Evolutionary conservation across 2,329 filamentous ascomycete genomes (phyloP), one percentile per base, ranked within the genome.

Genomic region (Pseudofabraea citricarpa): DNA sequence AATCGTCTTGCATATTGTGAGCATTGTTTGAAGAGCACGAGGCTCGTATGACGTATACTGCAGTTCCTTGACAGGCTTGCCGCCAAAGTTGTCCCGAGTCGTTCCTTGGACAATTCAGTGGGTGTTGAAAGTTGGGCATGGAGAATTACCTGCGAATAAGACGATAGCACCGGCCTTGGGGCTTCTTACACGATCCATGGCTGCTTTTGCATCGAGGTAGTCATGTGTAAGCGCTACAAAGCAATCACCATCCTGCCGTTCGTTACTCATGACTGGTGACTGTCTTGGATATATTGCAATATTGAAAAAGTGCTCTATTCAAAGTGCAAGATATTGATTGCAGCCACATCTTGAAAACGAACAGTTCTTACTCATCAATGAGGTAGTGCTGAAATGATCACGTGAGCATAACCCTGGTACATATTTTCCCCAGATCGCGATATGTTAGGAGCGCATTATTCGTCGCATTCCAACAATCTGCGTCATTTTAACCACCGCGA

Each of bases 151-250:
- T 45, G 83, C 81, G 61, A 90, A 90, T 24, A 90, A 58, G 8
- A 90, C 85, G 38, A 89, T 84, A 10, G 86, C 86, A 5, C 86
- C 86, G 9, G 86, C 85, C 55, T 81, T 75, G 16, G 84, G 81
- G 54, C 78, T 87, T 51, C 85, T 81, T 18, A 93, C 86, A 36
- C 71, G 74, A 52, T 81, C 70, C 64, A 89, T 83, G 22, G 77
- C 68, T 5, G 69, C 56, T 16, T 73, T 68, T 16, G 74, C 66
- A 57, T 82, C 71, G 46, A 93, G 75, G 32, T 69, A 62, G 26
- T 76, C 65, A 48, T 80, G 68, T 3, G 86, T 90, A 7, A 94
- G 72, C 40, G 78, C 79, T 31, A 90, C 84, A 61, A 82, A 79
- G 61, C 83, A 81, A 36, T 62, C 64, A 9, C 71, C 69, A 36